Evolutionary conservation across 164 flowering plant genomes (phyloP), one percentile per base, ranked within the genome.

Genomic region (Vitis riparia): DNA sequence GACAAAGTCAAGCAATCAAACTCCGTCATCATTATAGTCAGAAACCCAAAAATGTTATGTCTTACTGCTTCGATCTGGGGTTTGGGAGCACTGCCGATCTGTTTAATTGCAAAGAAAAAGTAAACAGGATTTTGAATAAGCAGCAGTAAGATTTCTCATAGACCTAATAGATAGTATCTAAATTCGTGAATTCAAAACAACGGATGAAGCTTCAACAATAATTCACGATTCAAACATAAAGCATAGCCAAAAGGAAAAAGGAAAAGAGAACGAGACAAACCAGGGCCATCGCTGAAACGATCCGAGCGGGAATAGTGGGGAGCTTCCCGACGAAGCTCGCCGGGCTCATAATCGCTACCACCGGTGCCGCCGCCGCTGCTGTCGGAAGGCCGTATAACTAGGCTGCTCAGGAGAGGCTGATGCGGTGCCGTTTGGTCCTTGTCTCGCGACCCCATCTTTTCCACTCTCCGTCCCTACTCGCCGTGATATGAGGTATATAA

Each of bases 321-420:
- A 72, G 83, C 79, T 12, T 83, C 89, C 2, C 80, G 91, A 17
- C 81, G 88, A 23, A 92, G 87, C 73, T 92, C 92, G 8, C 93
- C 94, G 13, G 91, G 84, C 75, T 92, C 97, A 75, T 78, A 88
- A 55, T 88, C 95, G 75, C 82, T 77, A 14, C 76, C 81, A 9
- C 70, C 76, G 5, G 73, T 70, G 27, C 67, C 84, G 16, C 68
- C 72, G 12, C 83, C 84, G 52, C 78, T 83, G 73, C 81, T 81
- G 68, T 59, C 80, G 2, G 89, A 75, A 11, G 85, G 81, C 5
- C 91, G 87, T 1, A 87, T 80, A 15, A 87, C 85, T 55, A 87
- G 91, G 81, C 91, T 87, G 82, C 91, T 87, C n/a, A 87, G 69
- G 4, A 81, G 81, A 12, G 88, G 91, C 75, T 79, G 88, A 59